These are phyloP conservation scores for Durusdinium trenchii DNA, from an alignment of 73 alveolate species.

Conservation along the genomic window DNA sequence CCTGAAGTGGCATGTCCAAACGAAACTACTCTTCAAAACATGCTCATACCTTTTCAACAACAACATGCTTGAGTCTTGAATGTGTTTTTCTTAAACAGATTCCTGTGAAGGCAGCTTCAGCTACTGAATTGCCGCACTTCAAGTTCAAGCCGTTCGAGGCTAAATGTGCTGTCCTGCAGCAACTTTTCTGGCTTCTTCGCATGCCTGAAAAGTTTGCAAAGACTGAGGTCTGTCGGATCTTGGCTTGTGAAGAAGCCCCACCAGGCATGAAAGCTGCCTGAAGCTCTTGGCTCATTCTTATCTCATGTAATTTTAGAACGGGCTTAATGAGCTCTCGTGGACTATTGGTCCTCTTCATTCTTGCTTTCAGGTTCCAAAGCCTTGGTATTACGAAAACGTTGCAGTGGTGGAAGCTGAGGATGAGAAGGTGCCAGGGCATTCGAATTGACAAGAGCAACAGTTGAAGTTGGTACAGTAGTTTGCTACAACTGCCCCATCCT, in stretches of 20 bases:
- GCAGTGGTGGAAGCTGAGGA: constrained; percentile 48
- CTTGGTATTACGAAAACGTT: constrained; percentile 39
- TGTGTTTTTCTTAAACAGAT: background rate
- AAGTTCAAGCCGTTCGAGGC: constrained; percentile 13
- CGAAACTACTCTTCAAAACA: too few species aligned
- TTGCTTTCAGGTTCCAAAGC: constrained; percentile 8
- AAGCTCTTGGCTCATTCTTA: background rate
- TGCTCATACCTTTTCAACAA: too few species aligned
- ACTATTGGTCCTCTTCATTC: background rate
- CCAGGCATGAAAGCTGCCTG: constrained; percentile 19
- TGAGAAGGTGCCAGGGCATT: background rate
- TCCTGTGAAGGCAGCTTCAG: background rate
- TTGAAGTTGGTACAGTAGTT: background rate
- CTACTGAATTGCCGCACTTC: constrained; percentile 2
- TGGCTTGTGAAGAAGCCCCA: constrained; percentile 77
- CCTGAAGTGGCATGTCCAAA: too few species aligned
- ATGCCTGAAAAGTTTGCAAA: background rate
- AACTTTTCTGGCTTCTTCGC: background rate
- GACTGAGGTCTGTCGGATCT: constrained; percentile 58
- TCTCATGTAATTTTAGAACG: too few species aligned
- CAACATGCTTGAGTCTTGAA: background rate
- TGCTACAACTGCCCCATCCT: background rate
- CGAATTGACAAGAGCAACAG: background rate
- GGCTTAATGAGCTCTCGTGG: too few species aligned
- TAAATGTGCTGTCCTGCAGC: background rate